Evolutionary conservation across 2,329 filamentous ascomycete genomes (phyloP).

Genomic region (Fusarium pseudocircinatum): DNA sequence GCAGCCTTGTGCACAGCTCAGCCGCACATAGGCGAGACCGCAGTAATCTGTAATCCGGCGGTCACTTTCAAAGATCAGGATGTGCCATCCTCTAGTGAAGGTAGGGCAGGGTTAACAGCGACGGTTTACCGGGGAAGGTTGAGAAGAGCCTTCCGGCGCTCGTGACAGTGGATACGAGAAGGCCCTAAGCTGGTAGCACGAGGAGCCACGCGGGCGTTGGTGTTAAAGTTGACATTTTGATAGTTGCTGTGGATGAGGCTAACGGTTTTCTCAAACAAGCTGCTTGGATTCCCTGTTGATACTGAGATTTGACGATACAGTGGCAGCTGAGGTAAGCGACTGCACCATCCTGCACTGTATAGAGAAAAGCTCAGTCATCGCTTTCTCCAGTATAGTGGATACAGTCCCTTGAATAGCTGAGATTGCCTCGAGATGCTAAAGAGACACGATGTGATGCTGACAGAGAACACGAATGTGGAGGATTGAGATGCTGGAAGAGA

Average conservation of each 20-base stretch:
- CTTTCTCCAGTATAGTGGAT: slow-evolving; percentile 6
- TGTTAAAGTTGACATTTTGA: slow-evolving; percentile 10
- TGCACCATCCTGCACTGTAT: neutral
- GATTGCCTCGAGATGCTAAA: slow-evolving; percentile 14
- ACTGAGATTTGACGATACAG: slow-evolving; percentile 15
- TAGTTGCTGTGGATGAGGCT: slow-evolving; percentile 23
- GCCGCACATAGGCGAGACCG: slow-evolving; percentile 20
- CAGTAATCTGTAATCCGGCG: slow-evolving; percentile 19
- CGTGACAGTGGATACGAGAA: slow-evolving; percentile 32
- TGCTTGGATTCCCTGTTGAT: slow-evolving; percentile 36
- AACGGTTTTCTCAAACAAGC: slow-evolving; percentile 27
- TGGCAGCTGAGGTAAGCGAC: slow-evolving; percentile 28
- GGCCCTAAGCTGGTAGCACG: slow-evolving; percentile 15
- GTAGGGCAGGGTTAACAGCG: slow-evolving; percentile 33
- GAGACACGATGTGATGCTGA: slow-evolving; percentile 20
- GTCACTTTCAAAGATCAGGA: slow-evolving; percentile 30
- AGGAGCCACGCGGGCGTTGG: slow-evolving; percentile 19
- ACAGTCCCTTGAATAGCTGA: slow-evolving; percentile 9
- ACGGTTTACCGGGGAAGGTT: slow-evolving; percentile 15
- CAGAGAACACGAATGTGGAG: slow-evolving; percentile 8
- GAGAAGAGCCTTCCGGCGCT: slow-evolving; percentile 17
- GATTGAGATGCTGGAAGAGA: slow-evolving; percentile 24
- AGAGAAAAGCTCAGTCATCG: neutral
- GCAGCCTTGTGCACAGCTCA: slow-evolving; percentile 29
- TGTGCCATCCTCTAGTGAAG: slow-evolving; percentile 31